Conservation (phyloP, 1,284 basidiomycete species). For the Stygiomarasmius scandens region DNA sequence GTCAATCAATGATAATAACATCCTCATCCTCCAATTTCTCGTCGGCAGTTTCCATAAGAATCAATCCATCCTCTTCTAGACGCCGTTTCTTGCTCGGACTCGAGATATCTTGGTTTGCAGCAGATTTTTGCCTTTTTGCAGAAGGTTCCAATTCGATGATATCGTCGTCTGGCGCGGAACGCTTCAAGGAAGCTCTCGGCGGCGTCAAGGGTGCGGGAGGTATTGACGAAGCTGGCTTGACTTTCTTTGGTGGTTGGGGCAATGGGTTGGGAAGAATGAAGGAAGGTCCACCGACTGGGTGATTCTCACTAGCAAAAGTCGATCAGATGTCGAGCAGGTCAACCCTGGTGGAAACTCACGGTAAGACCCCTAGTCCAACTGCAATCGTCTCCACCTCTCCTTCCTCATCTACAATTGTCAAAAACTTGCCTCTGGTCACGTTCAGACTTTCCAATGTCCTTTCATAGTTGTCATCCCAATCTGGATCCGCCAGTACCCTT, state of each 20-base stretch:
- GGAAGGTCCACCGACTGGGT: constrained; percentile 48
- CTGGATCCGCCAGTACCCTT: constrained; percentile 82
- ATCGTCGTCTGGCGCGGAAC: constrained; percentile 54
- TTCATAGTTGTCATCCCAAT: constrained; percentile 85
- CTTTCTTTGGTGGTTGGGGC: constrained; percentile 53
- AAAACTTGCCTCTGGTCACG: constrained; percentile 76
- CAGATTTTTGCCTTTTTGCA: constrained; percentile 48
- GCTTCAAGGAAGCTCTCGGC: constrained; percentile 49
- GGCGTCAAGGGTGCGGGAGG: constrained; percentile 46
- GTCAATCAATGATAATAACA: constrained; percentile 60
- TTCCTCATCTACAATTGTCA: constrained; percentile 89
- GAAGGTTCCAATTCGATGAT: constrained; percentile 51
- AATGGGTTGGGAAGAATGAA: constrained; percentile 66
- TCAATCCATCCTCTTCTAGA: constrained; percentile 72
- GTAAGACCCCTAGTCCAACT: constrained; percentile 68
- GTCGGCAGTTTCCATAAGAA: constrained; percentile 62
- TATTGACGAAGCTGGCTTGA: constrained; percentile 51
- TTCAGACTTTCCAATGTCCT: constrained; percentile 74
- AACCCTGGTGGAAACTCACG: too few species aligned
- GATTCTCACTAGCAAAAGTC: constrained; percentile 44
- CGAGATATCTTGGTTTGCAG: constrained; percentile 30
- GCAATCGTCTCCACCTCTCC: constrained; percentile 75
- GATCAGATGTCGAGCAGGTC: too few species aligned
- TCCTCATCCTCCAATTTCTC: constrained; percentile 56
- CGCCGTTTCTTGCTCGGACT: constrained; percentile 66